phyloP scores from a whole-genome alignment of 805 yeast species.

The Geotrichum ghanense region DNA sequence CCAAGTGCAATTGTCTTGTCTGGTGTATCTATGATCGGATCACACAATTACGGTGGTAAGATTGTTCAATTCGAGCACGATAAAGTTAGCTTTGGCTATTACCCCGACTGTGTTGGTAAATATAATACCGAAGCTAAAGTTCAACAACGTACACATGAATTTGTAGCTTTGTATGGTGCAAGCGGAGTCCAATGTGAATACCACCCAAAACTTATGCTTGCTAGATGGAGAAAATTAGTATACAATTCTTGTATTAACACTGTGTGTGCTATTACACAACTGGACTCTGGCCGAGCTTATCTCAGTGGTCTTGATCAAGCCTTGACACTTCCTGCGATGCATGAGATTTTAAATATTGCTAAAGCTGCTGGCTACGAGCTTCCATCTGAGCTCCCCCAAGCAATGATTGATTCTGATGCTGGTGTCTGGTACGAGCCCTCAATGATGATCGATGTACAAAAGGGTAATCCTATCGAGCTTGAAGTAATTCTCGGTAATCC shows the following conservation, averaged over 20 bases:
- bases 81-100: constrained; percentile 39
- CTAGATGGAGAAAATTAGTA: constrained; percentile 56
- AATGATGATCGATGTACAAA: constrained; percentile 57
- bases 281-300: constrained; percentile 47
- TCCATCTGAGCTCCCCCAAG: constrained; percentile 36
- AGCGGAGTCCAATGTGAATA: constrained; percentile 32
- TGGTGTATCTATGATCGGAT: constrained; percentile 54
- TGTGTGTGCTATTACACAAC: constrained; percentile 43
- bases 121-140: constrained; percentile 19
- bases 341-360: constrained; percentile 55
- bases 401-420: constrained; percentile 46
- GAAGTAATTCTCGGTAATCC: constrained; percentile 66
- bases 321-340: constrained; percentile 49
- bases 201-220: constrained; percentile 35
- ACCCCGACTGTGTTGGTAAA: constrained; percentile 27
- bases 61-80: constrained; percentile 44
- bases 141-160: constrained; percentile 29
- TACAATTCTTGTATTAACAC: constrained; percentile 63
- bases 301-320: constrained; percentile 32
- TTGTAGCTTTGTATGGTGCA: constrained; percentile 36
- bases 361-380: constrained; percentile 52
- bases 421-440: constrained; percentile 55
- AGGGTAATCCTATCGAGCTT: constrained; percentile 57
- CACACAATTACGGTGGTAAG: constrained; percentile 40
- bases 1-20: constrained; percentile 44